Evolutionary conservation across 352 stramenopile genomes (phyloP), one percentile per base, ranked within the genome.

Genomic region (Phytophthora niederhauseri): DNA sequence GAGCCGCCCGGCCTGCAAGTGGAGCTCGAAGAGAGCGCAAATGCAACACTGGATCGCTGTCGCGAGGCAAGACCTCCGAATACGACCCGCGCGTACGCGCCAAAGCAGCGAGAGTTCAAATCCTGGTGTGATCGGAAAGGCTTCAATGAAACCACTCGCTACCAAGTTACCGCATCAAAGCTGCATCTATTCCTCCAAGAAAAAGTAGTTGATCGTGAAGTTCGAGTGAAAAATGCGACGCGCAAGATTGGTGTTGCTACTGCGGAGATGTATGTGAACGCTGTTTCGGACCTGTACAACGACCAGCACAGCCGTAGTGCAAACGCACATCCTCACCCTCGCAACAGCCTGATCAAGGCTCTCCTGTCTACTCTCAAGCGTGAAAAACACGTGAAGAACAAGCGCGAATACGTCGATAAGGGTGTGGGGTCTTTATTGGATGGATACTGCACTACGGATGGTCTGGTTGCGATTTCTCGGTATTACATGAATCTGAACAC

Each of bases 41-140:
- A 49, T 22, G 17, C 41, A 20, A 49, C 17, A 22, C n/a, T 49
- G 0, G 41, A 49, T 49, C 41, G 41, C 15, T 20, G 41, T 20
- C 41, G n/a, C 6, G 41, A 19, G 7, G 17, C 41, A 12, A 8
- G 15, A 11, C 41, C 49, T 34, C 2, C 50, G 7, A 36, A 56
- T 24, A 56, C 50, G 7, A 31, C 20, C 4, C 50, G 50, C 15
- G 50, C 50, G 24, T 56, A 38, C 12, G 22, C 6, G 50, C 50
- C 50, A 5, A 56, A 56, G 50, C 50, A 56, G 26, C 11, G 12
- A 26, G 24, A 56, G 50, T 41, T 56, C 24, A 56, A 56, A 41
- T 4, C 14, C 6, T 26, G 50, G 50, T 56, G 15, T 9, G 50
- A 56, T 41, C 41, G 41, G 3, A 49, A 49, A 4, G 41, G 17